Conservation (phyloP, 2,329 filamentous ascomycete species). For the Fusarium sp. region DNA sequence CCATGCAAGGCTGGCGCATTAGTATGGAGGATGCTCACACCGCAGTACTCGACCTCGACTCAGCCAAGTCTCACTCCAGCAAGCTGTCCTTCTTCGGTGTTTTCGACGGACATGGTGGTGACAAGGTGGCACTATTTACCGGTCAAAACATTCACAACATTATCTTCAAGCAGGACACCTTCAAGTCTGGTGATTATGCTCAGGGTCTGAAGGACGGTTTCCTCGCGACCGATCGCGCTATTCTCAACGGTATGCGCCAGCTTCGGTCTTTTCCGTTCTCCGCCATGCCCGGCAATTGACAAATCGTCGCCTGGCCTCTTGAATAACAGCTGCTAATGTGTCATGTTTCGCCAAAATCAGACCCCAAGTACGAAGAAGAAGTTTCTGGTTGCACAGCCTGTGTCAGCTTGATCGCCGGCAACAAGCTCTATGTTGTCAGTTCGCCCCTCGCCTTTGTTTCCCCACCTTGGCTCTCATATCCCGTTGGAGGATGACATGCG, state of each 20-base stretch:
- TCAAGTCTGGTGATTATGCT: conserved; percentile 89
- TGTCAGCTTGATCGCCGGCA: conserved; percentile 85
- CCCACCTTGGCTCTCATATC: conserved; percentile 18
- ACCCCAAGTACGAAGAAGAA: conserved; percentile 96
- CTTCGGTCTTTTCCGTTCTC: conserved; percentile 10
- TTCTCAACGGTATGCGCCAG: conserved; percentile 80
- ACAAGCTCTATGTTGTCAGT: conserved; percentile 96
- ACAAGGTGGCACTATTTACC: conserved; percentile 93
- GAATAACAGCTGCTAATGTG: conserved; percentile 21
- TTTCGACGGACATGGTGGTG: conserved; percentile 96
- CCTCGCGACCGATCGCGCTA: conserved; percentile 93
- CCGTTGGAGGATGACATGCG: conserved; percentile 25
- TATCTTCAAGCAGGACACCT: conserved; percentile 92
- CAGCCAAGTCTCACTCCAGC: conserved; percentile 72
- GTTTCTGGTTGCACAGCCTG: conserved; percentile 98
- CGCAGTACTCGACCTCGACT: conserved; percentile 81
- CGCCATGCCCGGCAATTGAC: not conserved
- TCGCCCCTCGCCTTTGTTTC: conserved; percentile 15
- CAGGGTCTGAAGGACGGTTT: conserved; percentile 98
- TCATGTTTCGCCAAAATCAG: conserved; percentile 57
- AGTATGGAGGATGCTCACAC: conserved; percentile 99
- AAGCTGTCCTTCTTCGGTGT: conserved; percentile 96
- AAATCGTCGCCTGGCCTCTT: not conserved
- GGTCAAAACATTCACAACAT: conserved; percentile 95
- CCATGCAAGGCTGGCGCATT: conserved; percentile 99